Evolutionary conservation across 106 monocot species (phyloP), one percentile per base, ranked within the genome.

Genomic region (Dendrobium nobile): DNA sequence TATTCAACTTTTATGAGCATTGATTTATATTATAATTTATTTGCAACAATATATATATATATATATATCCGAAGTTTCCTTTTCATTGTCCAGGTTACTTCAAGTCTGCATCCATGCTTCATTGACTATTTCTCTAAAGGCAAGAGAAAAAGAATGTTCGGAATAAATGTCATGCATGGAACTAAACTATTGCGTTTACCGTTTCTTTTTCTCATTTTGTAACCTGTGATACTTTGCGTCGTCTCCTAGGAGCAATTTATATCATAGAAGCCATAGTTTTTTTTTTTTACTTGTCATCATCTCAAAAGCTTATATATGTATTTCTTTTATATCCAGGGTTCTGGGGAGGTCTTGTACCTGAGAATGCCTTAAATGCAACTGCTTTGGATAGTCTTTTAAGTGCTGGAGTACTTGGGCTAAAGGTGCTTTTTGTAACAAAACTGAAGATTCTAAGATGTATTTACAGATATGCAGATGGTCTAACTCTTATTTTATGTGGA

Each of bases 311-410:
- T 70, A 70, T 37, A 70, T 37, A 27, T 42, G 43, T 22, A 10
- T 9, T 73, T 18, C 19, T 42, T 74, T 5, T 74, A 22, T 85
- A 37, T 85, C 3, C 72, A 99, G 99, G 99, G 80, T 99, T 99
- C 64, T 99, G 95, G 99, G 99, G 99, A 58, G 99, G 99, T 75
- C 78, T 99, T 41, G 99, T 99, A 61, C 99, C 99, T 55, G 92
- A 92, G 33, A 99, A 99, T 86, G 95, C 99, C 24, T 93, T 95
- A 41, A 90, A 95, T 79, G 48, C 67, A 27, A 85, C 73, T 84
- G 81, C 83, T 47, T 76, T 91, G 82, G 82, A 86, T 51, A 55
- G 48, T 42, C 78, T 86, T 41, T 78, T 88, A 5, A 82, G 33
- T 47, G 79, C 84, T 45, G 88, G 88, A 48, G 88, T 80, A 44